Percentiles rank a stretch among this genome's conserved stretches.
Conservation (phyloP, 805 yeast species). For the Dipodascus geniculatus region DNA sequence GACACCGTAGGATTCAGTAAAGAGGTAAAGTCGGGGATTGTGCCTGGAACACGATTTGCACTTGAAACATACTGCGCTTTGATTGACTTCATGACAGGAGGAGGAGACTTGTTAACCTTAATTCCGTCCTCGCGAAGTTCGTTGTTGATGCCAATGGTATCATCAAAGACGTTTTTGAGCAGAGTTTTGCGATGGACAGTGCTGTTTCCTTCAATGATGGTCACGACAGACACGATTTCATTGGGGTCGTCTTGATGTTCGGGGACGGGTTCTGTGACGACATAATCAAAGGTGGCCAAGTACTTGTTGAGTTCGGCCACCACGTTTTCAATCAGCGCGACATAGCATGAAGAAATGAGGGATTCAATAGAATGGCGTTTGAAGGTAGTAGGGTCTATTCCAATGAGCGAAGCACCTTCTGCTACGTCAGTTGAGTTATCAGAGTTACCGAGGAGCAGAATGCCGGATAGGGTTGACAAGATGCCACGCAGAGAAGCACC, state of each 20-base stretch:
- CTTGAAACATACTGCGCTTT: conserved; percentile 1
- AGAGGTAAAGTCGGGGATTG: conserved; percentile 14
- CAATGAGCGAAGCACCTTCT: conserved; percentile 31
- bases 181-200: conserved; percentile 16
- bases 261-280: conserved; percentile 7
- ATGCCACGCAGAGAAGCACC: conserved; percentile 24
- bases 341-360: conserved; percentile 25
- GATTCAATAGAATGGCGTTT: conserved; percentile 19
- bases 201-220: conserved; percentile 24
- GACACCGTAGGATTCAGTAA: conserved; percentile 17
- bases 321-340: conserved; percentile 23
- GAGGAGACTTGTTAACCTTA: conserved; percentile 20
- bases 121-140: conserved; percentile 30
- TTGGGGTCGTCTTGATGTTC: conserved; percentile 18
- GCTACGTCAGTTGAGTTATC: conserved; percentile 22
- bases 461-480: conserved; percentile 27
- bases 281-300: conserved; percentile 22
- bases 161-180: conserved; percentile 26
- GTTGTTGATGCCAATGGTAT: conserved; percentile 25
- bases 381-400: conserved; percentile 23
- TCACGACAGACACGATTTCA: conserved; percentile 26
- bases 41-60: conserved; percentile 5
- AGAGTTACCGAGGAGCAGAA: conserved; percentile 27
- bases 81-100: conserved; percentile 12
- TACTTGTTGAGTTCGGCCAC: conserved; percentile 25